Conservation (phyloP, 2,329 filamentous ascomycete genomes). For the Aspergillus tanneri region DNA sequence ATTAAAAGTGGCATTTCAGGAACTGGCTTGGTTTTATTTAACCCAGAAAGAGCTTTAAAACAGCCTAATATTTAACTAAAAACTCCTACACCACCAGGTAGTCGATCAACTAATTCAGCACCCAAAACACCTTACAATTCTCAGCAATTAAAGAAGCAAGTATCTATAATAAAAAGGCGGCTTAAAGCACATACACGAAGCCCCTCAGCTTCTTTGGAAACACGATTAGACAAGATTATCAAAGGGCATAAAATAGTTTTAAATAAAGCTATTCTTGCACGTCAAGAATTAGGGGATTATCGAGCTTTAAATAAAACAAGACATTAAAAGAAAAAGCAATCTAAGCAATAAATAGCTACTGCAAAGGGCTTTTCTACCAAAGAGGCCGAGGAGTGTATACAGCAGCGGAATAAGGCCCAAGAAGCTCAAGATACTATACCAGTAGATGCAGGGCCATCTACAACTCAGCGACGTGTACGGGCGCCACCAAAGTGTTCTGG, state of each 20-base stretch:
- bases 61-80: slow-evolving; percentile 5
- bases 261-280: not conserved
- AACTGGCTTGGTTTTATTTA: slow-evolving; percentile 1
- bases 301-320: not conserved
- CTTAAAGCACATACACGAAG: not conserved
- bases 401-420: no score
- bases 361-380: no score
- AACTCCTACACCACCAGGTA: not conserved
- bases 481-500: no score
- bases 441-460: no score
- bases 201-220: not conserved
- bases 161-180: not conserved
- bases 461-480: no score
- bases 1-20: slow-evolving; percentile 2
- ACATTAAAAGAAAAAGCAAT: not conserved
- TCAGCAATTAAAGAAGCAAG: no score
- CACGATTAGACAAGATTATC: not conserved
- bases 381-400: no score
- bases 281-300: not conserved
- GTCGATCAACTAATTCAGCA: not conserved
- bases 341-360: not conserved
- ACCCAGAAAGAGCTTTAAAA: not conserved
- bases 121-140: slow-evolving; percentile 1
- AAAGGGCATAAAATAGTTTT: no score
- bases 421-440: no score